Conservation (phyloP, 2,329 filamentous ascomycete species). For the Beauveria bassiana region DNA sequence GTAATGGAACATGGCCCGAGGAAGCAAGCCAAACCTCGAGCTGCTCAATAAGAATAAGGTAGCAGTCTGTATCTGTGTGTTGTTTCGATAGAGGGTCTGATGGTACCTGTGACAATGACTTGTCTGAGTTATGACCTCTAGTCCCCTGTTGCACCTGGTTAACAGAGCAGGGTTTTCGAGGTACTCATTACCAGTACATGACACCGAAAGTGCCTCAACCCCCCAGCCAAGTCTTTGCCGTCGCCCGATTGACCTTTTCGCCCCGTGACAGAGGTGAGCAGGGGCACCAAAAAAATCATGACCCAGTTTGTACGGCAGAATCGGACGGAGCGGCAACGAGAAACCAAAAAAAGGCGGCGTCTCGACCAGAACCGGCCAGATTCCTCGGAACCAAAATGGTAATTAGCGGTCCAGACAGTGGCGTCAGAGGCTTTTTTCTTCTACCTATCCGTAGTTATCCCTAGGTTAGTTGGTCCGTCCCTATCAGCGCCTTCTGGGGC, state of each 20-base stretch:
- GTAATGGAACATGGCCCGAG: neutral
- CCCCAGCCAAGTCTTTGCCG: neutral
- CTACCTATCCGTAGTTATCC: neutral
- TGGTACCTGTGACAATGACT: neutral
- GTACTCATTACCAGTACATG: neutral
- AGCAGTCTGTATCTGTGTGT: neutral
- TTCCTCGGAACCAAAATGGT: constrained; percentile 1
- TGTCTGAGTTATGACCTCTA: neutral
- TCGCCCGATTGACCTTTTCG: neutral
- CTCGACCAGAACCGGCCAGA: constrained; percentile 5
- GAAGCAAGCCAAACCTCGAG: neutral
- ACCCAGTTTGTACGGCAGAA: neutral
- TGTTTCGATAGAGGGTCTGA: neutral
- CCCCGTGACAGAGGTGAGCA: neutral
- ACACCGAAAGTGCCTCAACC: constrained; percentile 3
- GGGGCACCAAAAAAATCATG: neutral
- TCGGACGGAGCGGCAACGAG: neutral
- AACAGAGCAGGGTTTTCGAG: neutral
- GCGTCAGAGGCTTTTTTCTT: constrained; percentile 7
- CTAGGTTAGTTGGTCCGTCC: too few species aligned
- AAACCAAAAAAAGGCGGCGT: neutral
- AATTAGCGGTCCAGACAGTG: constrained; percentile 8
- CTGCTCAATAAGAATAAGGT: too few species aligned
- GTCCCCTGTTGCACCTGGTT: neutral
- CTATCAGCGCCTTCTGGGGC: neutral